Percentiles rank a stretch among this genome's conserved stretches.
These are phyloP conservation scores for Peniophora sp. DNA, from an alignment of 1,284 basidiomycete species.

Conservation along the genomic window DNA sequence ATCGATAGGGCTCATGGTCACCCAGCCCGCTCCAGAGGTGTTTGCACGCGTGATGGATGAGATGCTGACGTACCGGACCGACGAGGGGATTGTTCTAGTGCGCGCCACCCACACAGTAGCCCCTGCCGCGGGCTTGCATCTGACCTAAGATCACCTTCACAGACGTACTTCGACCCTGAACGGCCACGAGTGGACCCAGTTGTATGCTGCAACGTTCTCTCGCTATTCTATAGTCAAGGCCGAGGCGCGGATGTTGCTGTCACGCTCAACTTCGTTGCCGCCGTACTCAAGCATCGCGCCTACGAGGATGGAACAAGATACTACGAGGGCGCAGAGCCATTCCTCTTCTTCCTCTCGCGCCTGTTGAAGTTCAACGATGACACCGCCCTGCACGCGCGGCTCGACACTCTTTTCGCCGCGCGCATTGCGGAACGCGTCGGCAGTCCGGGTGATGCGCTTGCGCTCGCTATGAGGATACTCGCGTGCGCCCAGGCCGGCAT, in stretches of 20 bases:
- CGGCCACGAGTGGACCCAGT: conserved; percentile 22
- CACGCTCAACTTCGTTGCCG: conserved; percentile 37
- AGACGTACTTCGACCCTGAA: conserved; percentile 38
- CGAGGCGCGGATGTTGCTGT: conserved; percentile 32
- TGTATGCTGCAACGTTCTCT: conserved; percentile 39
- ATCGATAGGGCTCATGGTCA: conserved; percentile 31
- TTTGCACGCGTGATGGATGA: conserved; percentile 36
- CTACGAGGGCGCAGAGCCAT: conserved; percentile 38
- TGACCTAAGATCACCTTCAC: not conserved
- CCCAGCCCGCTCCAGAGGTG: conserved; percentile 19
- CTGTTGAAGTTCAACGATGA: conserved; percentile 28
- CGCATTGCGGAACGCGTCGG: conserved; percentile 37
- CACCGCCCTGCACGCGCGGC: conserved; percentile 22
- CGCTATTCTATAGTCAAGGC: conserved; percentile 39
- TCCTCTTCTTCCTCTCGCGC: conserved; percentile 40
- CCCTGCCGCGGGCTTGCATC: too few relatives aligned
- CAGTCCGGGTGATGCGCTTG: conserved; percentile 30
- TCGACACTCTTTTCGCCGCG: conserved; percentile 29
- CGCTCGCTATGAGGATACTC: conserved; percentile 34
- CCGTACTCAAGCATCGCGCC: conserved; percentile 36
- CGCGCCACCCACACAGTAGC: not conserved
- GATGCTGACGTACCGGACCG: conserved; percentile 35
- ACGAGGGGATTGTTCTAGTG: conserved; percentile 37
- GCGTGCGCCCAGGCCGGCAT: conserved; percentile 28
- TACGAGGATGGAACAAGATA: conserved; percentile 44